phyloP scores from a whole-genome alignment of 164 flowering plant genomes.

The Aristolochia fimbriata region DNA sequence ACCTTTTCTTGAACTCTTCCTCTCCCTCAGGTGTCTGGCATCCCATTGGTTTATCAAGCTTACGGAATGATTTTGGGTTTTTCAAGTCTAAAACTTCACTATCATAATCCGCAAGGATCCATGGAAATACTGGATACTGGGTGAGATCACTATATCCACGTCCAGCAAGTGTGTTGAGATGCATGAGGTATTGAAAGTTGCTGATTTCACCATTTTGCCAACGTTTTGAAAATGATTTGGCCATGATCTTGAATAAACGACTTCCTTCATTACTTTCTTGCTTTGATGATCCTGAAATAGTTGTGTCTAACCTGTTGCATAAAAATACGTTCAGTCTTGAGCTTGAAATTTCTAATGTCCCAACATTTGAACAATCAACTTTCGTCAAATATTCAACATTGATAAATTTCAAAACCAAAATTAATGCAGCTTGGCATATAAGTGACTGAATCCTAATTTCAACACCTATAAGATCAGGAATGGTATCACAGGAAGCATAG shows the following conservation, averaged over 20 bases:
- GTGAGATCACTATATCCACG: constrained; percentile 99
- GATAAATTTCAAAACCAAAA: no score
- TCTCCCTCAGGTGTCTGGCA: constrained; percentile 95
- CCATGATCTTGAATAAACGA: constrained; percentile 84
- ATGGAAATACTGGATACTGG: constrained; percentile 99
- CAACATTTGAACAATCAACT: no score
- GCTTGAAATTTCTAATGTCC: no score
- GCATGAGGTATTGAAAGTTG: constrained; percentile 99
- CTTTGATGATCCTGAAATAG: constrained; percentile 89
- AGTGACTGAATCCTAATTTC: no score
- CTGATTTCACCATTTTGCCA: constrained; percentile 99
- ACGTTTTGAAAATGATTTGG: constrained; percentile 96
- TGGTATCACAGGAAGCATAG: no score
- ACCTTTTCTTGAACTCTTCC: constrained; percentile 97
- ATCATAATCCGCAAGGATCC: constrained; percentile 96
- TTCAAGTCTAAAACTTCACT: constrained; percentile 72
- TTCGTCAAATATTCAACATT: no score
- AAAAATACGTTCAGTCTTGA: neutral
- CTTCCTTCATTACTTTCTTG: constrained; percentile 92
- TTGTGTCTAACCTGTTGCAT: constrained; percentile 78
- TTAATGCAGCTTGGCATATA: no score
- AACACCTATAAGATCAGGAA: no score
- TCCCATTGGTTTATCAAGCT: constrained; percentile 98
- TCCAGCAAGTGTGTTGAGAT: constrained; percentile 96
- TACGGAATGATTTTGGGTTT: constrained; percentile 73